Conservation (phyloP, 192 early-diverging fungal genomes). For the Geranomyces variabilis region DNA sequence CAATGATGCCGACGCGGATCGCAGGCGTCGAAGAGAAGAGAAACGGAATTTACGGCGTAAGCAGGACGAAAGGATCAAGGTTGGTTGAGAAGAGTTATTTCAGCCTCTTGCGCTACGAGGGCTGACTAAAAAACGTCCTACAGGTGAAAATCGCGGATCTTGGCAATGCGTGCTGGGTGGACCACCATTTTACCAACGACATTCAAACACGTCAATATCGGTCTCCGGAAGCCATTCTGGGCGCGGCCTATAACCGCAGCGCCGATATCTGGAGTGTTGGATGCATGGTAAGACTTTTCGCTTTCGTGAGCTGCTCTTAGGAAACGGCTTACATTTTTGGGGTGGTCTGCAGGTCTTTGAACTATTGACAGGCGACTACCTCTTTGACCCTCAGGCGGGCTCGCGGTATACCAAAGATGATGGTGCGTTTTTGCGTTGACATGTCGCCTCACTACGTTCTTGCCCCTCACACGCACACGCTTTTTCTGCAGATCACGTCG, state of each 20-base stretch:
- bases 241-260: conserved; percentile 79
- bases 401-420: conserved; percentile 86
- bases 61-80: conserved; percentile 45
- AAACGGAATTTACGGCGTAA: conserved; percentile 30
- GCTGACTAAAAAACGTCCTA: background rate
- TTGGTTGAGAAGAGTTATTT: too few species aligned
- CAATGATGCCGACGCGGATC: conserved; percentile 21
- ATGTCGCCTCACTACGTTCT: background rate
- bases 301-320: too few species aligned
- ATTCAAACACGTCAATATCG: conserved; percentile 98
- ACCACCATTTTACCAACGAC: conserved; percentile 94
- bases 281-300: conserved; percentile 67
- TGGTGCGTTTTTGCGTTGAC: conserved; percentile 50
- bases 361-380: conserved; percentile 88
- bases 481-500: conserved; percentile 80
- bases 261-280: conserved; percentile 95
- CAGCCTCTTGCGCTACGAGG: too few species aligned
- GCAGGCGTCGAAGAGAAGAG: conserved; percentile 43
- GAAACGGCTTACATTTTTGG: background rate
- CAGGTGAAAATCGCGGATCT: conserved; percentile 95
- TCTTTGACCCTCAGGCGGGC: conserved; percentile 92
- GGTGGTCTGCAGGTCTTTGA: conserved; percentile 69
- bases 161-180: conserved; percentile 95
- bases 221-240: conserved; percentile 93
- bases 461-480: background rate